Evolutionary conservation across 2,329 filamentous ascomycete species (phyloP).

Genomic region (Sarocladium strictum): DNA sequence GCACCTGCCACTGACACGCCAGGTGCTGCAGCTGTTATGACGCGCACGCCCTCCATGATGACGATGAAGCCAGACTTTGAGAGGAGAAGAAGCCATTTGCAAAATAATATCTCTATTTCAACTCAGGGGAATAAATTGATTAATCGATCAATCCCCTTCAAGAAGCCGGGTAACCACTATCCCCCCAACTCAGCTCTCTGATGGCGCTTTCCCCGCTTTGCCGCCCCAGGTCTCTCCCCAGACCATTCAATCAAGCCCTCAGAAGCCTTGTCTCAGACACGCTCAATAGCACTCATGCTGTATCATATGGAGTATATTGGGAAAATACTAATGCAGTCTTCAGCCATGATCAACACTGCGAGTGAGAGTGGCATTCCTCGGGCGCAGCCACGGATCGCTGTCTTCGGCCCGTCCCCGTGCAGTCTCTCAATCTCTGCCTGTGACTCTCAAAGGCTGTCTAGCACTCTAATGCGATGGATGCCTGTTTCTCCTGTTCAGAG

Average conservation of each 20-base stretch:
- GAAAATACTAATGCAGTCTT: too few relatives aligned
- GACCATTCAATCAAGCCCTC: neutral
- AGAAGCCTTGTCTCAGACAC: neutral
- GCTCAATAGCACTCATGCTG: neutral
- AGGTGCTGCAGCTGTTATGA: neutral
- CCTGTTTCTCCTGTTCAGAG: neutral
- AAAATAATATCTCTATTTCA: too few relatives aligned
- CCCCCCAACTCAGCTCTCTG: too few relatives aligned
- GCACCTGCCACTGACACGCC: neutral
- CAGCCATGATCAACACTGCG: too few relatives aligned
- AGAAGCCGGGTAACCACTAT: too few relatives aligned
- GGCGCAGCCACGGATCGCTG: slow-evolving; percentile 2
- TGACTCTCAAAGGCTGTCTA: neutral
- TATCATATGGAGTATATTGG: too few relatives aligned
- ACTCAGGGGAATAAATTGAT: too few relatives aligned
- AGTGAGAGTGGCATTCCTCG: neutral
- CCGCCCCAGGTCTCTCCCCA: neutral
- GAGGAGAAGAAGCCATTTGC: too few relatives aligned
- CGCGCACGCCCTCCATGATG: too few relatives aligned
- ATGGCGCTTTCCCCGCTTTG: neutral
- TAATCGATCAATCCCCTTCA: too few relatives aligned
- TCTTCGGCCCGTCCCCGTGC: slow-evolving; percentile 4
- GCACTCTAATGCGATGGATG: neutral
- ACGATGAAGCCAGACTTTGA: too few relatives aligned
- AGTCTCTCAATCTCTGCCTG: neutral